phyloP scores from a whole-genome alignment of 345 rosid species.

The Ricinus communis region DNA sequence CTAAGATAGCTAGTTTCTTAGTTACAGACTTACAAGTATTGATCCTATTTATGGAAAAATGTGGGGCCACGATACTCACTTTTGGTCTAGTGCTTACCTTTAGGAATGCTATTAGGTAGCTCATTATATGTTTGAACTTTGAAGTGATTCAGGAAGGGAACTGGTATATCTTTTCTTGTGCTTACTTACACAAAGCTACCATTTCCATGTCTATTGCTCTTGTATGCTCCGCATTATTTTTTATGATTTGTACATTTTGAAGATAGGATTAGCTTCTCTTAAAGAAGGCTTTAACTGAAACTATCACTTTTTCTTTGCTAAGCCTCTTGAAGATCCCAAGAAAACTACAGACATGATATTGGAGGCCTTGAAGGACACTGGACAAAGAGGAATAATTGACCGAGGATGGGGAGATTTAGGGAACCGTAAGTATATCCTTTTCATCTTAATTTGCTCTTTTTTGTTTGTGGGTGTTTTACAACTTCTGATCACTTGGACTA shows the following conservation, averaged over 20 bases:
- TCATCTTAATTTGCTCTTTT: slow-evolving; percentile 7
- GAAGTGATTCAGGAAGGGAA: not conserved
- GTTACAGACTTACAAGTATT: not conserved
- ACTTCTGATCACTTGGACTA: not conserved
- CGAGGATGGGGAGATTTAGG: slow-evolving; percentile 98
- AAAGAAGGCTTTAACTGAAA: slow-evolving; percentile 9
- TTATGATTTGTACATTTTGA: not conserved
- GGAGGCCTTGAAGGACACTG: slow-evolving; percentile 79
- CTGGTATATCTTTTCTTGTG: not conserved
- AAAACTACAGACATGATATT: slow-evolving; percentile 69
- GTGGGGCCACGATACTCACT: not conserved
- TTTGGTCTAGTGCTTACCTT: not conserved
- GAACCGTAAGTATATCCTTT: slow-evolving; percentile 51
- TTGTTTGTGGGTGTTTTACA: slow-evolving; percentile 1
- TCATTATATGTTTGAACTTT: not conserved
- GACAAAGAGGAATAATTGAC: slow-evolving; percentile 90
- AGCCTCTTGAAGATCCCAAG: slow-evolving; percentile 94
- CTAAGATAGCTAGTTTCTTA: not conserved
- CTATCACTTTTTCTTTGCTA: slow-evolving; percentile 26
- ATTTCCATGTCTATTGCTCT: not conserved
- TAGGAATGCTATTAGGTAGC: not conserved
- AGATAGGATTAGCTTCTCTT: not conserved
- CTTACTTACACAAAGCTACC: not conserved
- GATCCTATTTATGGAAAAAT: not conserved
- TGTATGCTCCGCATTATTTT: not conserved